phyloP scores from a whole-genome alignment of 495 filamentous ascomycete genomes.

The Bathelium albidoporum region DNA sequence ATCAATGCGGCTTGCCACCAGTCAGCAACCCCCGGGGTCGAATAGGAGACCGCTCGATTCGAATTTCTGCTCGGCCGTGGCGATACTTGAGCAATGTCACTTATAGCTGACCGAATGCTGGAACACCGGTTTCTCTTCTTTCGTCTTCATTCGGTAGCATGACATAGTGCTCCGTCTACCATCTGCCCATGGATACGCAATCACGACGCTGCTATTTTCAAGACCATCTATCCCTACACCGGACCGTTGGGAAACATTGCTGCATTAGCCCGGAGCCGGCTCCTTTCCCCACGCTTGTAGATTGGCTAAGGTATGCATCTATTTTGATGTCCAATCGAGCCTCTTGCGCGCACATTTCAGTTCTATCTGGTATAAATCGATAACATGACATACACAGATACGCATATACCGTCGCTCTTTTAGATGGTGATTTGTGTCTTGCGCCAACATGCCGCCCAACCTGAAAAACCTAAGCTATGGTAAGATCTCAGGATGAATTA shows the following conservation, averaged over 20 bases:
- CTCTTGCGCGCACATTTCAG: neutral
- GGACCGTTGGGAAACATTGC: too few relatives aligned
- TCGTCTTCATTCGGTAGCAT: too few relatives aligned
- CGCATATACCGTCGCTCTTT: neutral
- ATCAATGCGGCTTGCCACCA: neutral
- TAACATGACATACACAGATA: neutral
- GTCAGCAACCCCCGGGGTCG: neutral
- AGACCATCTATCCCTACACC: too few relatives aligned
- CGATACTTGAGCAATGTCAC: neutral
- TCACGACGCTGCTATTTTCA: too few relatives aligned
- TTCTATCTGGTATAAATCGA: too few relatives aligned
- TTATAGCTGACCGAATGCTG: neutral
- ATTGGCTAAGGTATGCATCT: too few relatives aligned
- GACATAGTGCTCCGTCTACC: too few relatives aligned
- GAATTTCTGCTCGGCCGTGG: neutral
- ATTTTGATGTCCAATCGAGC: neutral
- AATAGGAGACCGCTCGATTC: neutral
- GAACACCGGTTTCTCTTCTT: too few relatives aligned
- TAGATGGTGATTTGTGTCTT: neutral
- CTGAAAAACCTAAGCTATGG: slow-evolving; percentile 39
- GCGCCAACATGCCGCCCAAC: slow-evolving; percentile 32
- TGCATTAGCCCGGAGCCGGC: too few relatives aligned
- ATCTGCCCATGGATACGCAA: too few relatives aligned
- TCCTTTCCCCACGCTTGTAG: too few relatives aligned
- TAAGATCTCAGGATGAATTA: slow-evolving; percentile 1